A percentile compares a stretch with the other conserved stretches of the same genome.
phyloP scores from a whole-genome alignment of 345 rosid genomes.

The Fremontodendron californicum region DNA sequence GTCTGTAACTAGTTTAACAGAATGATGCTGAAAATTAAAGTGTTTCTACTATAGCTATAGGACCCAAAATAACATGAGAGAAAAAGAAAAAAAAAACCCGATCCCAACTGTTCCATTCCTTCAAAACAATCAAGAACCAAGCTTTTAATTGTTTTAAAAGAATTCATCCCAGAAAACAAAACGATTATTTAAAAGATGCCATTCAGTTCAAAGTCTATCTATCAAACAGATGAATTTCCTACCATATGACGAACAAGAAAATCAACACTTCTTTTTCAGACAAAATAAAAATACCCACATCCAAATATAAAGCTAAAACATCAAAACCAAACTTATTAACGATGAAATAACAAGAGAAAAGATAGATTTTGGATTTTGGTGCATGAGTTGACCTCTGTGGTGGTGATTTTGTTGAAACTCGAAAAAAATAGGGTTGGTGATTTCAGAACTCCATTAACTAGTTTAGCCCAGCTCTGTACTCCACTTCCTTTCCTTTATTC shows the following conservation, averaged over 20 bases:
- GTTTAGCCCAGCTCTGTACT: neutral
- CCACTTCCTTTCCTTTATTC: no score
- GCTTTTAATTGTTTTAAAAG: neutral
- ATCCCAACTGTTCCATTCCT: neutral
- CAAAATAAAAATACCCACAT: neutral
- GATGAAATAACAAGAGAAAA: neutral
- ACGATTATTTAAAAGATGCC: neutral
- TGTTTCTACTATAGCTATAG: neutral
- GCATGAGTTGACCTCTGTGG: conserved; percentile 6
- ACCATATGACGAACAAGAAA: neutral
- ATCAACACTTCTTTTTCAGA: neutral
- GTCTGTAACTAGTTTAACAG: neutral
- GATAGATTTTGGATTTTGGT: neutral
- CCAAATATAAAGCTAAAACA: neutral
- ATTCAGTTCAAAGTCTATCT: neutral
- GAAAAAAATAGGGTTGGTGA: neutral
- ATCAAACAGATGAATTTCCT: neutral
- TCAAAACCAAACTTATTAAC: neutral
- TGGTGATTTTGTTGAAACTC: neutral
- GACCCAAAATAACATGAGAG: neutral
- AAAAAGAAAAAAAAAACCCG: neutral
- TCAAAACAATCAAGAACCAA: neutral
- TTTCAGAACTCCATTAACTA: neutral
- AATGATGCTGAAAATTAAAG: neutral
- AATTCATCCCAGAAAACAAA: neutral